phyloP scores from a whole-genome alignment of 2,329 filamentous ascomycete species.

The Cryphonectria radicalis region DNA sequence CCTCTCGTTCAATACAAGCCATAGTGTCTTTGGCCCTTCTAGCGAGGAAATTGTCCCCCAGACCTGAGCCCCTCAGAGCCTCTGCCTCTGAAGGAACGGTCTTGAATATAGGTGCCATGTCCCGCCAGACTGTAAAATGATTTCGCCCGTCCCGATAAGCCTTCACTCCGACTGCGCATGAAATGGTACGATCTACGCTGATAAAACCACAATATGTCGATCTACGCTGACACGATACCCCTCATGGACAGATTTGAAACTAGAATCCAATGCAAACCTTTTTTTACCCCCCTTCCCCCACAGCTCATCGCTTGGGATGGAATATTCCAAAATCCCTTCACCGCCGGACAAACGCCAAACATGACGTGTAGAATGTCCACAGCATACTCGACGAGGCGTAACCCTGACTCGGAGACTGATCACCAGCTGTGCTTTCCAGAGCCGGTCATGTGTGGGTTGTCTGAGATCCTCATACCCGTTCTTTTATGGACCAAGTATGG shows the following conservation, averaged over 20 bases:
- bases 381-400: neutral
- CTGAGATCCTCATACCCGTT: neutral
- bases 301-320: neutral
- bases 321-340: neutral
- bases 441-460: neutral
- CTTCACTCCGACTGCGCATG: neutral
- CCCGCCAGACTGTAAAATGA: neutral
- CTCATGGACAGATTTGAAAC: neutral
- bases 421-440: neutral
- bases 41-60: neutral
- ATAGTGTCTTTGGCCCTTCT: neutral
- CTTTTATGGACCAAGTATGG: neutral
- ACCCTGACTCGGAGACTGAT: neutral
- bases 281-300: neutral
- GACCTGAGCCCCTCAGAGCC: neutral
- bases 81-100: neutral
- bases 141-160: neutral
- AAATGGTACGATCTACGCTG: neutral
- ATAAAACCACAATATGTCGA: neutral
- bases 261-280: neutral
- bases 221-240: neutral
- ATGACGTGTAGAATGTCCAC: neutral
- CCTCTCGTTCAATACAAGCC: neutral
- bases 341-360: neutral
- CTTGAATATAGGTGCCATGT: neutral